These are phyloP conservation scores for Nepenthes mirabilis DNA, from an alignment of 148 eudicot genomes.

Conservation along the genomic window DNA sequence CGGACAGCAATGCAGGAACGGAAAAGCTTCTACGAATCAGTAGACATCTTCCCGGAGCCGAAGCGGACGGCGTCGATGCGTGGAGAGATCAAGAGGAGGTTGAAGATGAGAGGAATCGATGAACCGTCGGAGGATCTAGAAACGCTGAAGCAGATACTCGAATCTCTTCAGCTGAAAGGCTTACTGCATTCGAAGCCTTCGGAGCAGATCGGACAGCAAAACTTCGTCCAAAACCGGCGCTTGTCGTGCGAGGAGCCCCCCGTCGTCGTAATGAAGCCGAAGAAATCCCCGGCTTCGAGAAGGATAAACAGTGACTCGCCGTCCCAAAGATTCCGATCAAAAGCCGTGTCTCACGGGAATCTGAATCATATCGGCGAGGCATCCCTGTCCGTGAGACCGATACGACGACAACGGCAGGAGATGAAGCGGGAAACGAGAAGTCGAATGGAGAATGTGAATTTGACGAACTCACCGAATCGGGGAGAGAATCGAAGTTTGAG, in stretches of 20 bases:
- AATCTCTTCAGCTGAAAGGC: constrained; percentile 86
- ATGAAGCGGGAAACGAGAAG: constrained; percentile 16
- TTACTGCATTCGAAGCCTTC: constrained; percentile 46
- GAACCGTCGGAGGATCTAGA: constrained; percentile 68
- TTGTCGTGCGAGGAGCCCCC: constrained; percentile 30
- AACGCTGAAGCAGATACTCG: constrained; percentile 73
- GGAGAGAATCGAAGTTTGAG: constrained; percentile 31
- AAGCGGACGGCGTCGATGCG: constrained; percentile 28
- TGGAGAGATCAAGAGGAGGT: constrained; percentile 58
- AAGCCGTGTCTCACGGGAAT: constrained; percentile 17
- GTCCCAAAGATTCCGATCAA: constrained; percentile 12
- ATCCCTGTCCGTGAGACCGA: constrained; percentile 27
- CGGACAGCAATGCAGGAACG: constrained; percentile 27
- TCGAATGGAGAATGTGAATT: constrained; percentile 12
- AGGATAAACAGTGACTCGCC: constrained; percentile 12
- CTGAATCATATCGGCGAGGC: constrained; percentile 17
- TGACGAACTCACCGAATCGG: constrained; percentile 26
- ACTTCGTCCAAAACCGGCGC: constrained; percentile 32
- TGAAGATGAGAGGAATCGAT: constrained; percentile 71
- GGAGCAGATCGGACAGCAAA: constrained; percentile 18
- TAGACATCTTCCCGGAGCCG: constrained; percentile 63
- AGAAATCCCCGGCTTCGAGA: constrained; percentile 17
- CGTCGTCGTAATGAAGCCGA: constrained; percentile 48
- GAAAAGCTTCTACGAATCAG: constrained; percentile 48
- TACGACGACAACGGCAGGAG: constrained; percentile 12